phyloP scores from a whole-genome alignment of 2,329 filamentous ascomycete genomes.

The Aspergillus tanneri region DNA sequence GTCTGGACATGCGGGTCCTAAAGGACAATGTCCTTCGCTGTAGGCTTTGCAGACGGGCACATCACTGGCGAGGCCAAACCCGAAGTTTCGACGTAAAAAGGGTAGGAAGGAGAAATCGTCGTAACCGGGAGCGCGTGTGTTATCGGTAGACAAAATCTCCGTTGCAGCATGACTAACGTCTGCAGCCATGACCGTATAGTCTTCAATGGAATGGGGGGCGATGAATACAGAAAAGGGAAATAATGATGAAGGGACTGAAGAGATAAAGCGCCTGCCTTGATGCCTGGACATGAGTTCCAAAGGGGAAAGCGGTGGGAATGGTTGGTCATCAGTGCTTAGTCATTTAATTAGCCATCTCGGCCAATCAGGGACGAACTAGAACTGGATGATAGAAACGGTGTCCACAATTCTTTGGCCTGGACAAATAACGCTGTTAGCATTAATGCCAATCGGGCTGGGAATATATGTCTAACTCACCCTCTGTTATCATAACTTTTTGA shows the following conservation, averaged over 20 bases:
- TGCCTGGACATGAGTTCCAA: constrained; percentile 1
- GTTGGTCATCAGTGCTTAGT: background rate
- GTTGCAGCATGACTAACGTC: constrained; percentile 35
- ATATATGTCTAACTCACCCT: too few relatives aligned
- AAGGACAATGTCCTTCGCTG: constrained; percentile 79
- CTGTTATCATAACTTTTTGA: too few relatives aligned
- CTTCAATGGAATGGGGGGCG: background rate
- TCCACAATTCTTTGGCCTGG: too few relatives aligned
- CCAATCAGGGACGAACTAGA: too few relatives aligned
- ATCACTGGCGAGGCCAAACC: constrained; percentile 76
- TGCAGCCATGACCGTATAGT: constrained; percentile 30
- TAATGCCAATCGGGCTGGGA: too few relatives aligned
- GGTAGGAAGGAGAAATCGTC: constrained; percentile 82
- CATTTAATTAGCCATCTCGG: background rate
- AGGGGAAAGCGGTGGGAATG: constrained; percentile 17
- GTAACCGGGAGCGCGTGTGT: constrained; percentile 38
- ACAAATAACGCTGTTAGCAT: too few relatives aligned
- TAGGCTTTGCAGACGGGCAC: constrained; percentile 84
- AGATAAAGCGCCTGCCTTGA: too few relatives aligned
- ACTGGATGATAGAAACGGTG: too few relatives aligned
- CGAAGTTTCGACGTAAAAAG: constrained; percentile 79
- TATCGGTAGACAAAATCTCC: constrained; percentile 37
- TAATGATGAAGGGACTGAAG: background rate
- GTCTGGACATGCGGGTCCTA: constrained; percentile 80
- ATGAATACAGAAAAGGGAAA: constrained; percentile 1